Evolutionary conservation across 208 protist species (phyloP).

Genomic region (Wallacemonas sp.): DNA sequence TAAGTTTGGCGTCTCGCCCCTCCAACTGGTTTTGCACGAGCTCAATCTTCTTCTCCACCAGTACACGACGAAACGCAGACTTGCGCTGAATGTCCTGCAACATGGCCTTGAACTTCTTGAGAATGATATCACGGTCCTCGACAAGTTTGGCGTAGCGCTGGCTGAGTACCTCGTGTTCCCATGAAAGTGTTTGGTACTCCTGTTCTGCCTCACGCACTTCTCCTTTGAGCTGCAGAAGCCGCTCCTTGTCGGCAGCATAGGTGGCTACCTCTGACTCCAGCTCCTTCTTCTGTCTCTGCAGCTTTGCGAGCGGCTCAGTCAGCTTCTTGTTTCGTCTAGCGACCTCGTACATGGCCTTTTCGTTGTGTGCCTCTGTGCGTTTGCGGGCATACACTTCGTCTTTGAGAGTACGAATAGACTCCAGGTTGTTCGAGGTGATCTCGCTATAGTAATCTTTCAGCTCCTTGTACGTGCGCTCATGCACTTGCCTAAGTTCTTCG

Average conservation of each 20-base stretch:
- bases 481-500: conserved; percentile 92
- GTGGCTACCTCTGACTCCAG: conserved; percentile 90
- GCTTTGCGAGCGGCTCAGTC: conserved; percentile 93
- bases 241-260: conserved; percentile 89
- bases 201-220: conserved; percentile 80
- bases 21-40: conserved; percentile 92
- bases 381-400: conserved; percentile 95
- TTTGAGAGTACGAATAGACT: conserved; percentile 97
- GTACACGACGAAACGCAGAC: conserved; percentile 92
- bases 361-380: conserved; percentile 94
- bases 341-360: conserved; percentile 98
- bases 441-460: conserved; percentile 99
- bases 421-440: conserved; percentile 98
- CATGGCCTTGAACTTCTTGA: conserved; percentile 94
- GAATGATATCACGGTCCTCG: conserved; percentile 95
- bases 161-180: conserved; percentile 96
- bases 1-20: conserved; percentile 91
- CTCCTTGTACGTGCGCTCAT: conserved; percentile 96
- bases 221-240: conserved; percentile 78
- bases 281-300: conserved; percentile 90
- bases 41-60: conserved; percentile 95
- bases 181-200: conserved; percentile 88
- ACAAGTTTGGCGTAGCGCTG: conserved; percentile 92
- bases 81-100: conserved; percentile 96
- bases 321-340: conserved; percentile 96